These are phyloP conservation scores for Neofusicoccum laricinum DNA, from an alignment of 2,329 filamentous ascomycete genomes.

Conservation along the genomic window DNA sequence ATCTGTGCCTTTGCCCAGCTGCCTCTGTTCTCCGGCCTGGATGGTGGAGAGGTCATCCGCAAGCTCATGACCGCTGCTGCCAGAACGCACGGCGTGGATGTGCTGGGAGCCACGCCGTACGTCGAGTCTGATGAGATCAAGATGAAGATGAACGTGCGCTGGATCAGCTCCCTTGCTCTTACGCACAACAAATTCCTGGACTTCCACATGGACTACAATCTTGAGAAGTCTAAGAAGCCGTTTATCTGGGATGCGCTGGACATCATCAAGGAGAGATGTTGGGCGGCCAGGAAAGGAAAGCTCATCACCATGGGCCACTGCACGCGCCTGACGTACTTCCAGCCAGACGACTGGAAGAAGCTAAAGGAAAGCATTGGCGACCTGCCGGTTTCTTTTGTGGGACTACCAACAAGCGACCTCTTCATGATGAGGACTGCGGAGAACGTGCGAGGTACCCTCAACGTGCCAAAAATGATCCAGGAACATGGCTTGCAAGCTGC, in stretches of 20 bases:
- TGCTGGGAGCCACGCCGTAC: conserved; percentile 67
- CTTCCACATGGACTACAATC: conserved; percentile 70
- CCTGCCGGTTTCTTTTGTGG: conserved; percentile 65
- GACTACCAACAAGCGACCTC: conserved; percentile 67
- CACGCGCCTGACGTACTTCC: conserved; percentile 61
- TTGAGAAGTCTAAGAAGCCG: conserved; percentile 50
- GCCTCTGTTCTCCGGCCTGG: conserved; percentile 58
- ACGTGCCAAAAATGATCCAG: conserved; percentile 59
- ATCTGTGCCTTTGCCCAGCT: conserved; percentile 71
- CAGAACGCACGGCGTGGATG: conserved; percentile 49
- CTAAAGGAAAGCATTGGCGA: conserved; percentile 49
- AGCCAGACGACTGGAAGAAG: conserved; percentile 46
- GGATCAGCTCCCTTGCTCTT: conserved; percentile 58
- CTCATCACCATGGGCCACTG: conserved; percentile 61
- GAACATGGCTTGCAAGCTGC: conserved; percentile 57
- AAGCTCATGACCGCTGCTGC: conserved; percentile 48
- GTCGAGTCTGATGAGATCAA: conserved; percentile 56
- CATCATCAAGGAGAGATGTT: conserved; percentile 48
- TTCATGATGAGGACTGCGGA: conserved; percentile 64
- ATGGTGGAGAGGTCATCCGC: conserved; percentile 52
- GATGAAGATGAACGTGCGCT: conserved; percentile 58
- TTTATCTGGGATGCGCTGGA: conserved; percentile 56
- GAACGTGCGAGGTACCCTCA: conserved; percentile 57
- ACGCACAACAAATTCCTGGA: conserved; percentile 57
- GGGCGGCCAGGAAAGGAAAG: conserved; percentile 40